Percentiles rank a stretch among this genome's conserved stretches.
These are phyloP conservation scores for Panicum virgatum DNA, from an alignment of 202 grass and related monocot species.

Conservation along the genomic window DNA sequence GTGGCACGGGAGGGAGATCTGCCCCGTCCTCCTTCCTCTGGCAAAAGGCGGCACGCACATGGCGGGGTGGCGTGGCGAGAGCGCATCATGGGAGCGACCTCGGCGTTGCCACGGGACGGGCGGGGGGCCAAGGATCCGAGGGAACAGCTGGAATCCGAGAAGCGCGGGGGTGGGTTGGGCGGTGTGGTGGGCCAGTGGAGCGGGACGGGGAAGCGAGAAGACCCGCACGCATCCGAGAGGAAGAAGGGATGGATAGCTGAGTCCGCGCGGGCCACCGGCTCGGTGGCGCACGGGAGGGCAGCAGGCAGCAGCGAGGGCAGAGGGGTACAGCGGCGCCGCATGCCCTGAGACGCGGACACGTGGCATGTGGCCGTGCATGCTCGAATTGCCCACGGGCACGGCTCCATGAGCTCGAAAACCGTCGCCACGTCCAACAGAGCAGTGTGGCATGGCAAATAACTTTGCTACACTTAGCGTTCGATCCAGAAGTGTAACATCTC, in stretches of 20 bases:
- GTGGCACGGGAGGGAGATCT: conserved; percentile 18
- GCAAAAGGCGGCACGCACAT: conserved; percentile 37
- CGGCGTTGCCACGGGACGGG: conserved; percentile 23
- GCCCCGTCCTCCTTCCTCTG: not conserved
- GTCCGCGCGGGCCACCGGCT: not conserved
- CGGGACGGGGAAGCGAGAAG: not conserved
- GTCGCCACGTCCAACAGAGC: not conserved
- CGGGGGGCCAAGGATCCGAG: not conserved
- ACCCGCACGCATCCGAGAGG: not conserved
- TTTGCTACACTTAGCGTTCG: not conserved
- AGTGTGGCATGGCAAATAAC: not conserved
- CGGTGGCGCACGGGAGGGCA: not conserved
- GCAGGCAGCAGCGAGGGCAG: too few species aligned
- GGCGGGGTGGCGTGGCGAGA: conserved; percentile 43
- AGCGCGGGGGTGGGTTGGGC: not conserved
- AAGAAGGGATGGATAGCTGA: not conserved
- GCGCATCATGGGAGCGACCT: conserved; percentile 48
- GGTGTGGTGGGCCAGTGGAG: not conserved
- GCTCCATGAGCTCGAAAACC: not conserved
- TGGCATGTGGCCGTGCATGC: not conserved
- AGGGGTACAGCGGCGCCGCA: not conserved
- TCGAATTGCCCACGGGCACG: not conserved
- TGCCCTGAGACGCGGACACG: conserved; percentile 23
- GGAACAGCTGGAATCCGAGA: conserved; percentile 51
- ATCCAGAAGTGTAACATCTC: too few species aligned